Percentiles rank a stretch among this genome's conserved stretches.
Conservation (phyloP, 1,284 basidiomycete species). For the Peniophora sp. region DNA sequence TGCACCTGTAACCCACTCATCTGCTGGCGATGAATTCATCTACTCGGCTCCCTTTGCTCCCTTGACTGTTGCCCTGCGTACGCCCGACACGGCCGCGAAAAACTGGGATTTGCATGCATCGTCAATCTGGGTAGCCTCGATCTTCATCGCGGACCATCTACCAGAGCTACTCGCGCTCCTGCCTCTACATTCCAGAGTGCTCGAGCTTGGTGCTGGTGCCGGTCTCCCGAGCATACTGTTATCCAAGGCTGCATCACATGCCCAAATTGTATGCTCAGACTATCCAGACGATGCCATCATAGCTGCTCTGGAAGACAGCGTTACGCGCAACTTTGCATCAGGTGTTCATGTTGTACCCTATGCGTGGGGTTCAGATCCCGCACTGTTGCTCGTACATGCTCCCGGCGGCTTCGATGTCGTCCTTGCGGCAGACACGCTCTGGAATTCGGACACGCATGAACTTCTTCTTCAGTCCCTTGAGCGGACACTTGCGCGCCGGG, state of each 20-base stretch:
- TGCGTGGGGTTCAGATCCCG: slow-evolving; percentile 53
- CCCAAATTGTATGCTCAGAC: slow-evolving; percentile 50
- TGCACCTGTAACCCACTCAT: slow-evolving; percentile 49
- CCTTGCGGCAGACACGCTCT: slow-evolving; percentile 67
- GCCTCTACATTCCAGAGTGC: slow-evolving; percentile 28
- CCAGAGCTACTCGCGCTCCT: slow-evolving; percentile 28
- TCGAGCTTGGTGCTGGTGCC: slow-evolving; percentile 68
- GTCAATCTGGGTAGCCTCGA: slow-evolving; percentile 62
- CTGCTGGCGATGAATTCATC: slow-evolving; percentile 35
- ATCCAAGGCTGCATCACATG: slow-evolving; percentile 35
- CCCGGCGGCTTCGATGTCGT: slow-evolving; percentile 48
- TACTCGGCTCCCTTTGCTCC: slow-evolving; percentile 10
- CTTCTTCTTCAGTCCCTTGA: slow-evolving; percentile 45
- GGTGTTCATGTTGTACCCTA: slow-evolving; percentile 38
- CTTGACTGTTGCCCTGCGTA: slow-evolving; percentile 27
- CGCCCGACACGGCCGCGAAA: slow-evolving; percentile 54
- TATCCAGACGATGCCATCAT: slow-evolving; percentile 66
- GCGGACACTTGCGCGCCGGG: slow-evolving; percentile 33
- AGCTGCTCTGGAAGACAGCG: slow-evolving; percentile 47
- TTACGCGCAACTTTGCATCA: slow-evolving; percentile 38
- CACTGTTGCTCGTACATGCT: slow-evolving; percentile 20
- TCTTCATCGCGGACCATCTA: slow-evolving; percentile 58
- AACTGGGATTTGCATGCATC: slow-evolving; percentile 73
- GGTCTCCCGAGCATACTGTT: slow-evolving; percentile 65
- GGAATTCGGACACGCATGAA: slow-evolving; percentile 55